Percentiles rank a stretch among this genome's conserved stretches.
Conservation (phyloP, 2,329 filamentous ascomycete genomes). For the Tolypocladium cylindrosporum region DNA sequence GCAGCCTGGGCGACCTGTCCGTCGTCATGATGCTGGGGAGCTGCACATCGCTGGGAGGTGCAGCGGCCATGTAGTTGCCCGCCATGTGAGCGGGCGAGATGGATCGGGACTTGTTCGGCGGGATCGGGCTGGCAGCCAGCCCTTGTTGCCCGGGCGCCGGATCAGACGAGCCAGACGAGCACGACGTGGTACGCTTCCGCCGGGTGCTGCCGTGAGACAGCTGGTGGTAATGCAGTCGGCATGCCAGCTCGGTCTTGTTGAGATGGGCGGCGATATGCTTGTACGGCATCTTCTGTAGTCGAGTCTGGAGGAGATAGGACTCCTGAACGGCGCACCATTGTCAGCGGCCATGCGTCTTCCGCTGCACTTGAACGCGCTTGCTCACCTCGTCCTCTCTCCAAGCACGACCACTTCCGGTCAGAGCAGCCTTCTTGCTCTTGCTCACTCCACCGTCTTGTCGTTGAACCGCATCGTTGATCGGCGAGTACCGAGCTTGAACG, state of each 20-base stretch:
- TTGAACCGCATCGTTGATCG: conserved; percentile 42
- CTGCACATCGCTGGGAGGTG: conserved; percentile 36
- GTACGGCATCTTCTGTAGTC: conserved; percentile 81
- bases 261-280: conserved; percentile 80
- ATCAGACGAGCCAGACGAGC: conserved; percentile 51
- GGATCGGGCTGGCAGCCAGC: conserved; percentile 39
- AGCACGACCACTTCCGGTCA: conserved; percentile 66
- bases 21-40: conserved; percentile 41
- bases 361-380: background rate
- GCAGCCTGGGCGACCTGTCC: conserved; percentile 37
- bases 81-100: conserved; percentile 36
- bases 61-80: conserved; percentile 33
- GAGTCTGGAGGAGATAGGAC: conserved; percentile 72
- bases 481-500: conserved; percentile 34
- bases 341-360: background rate
- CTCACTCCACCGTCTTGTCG: conserved; percentile 50
- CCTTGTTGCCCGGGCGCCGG: conserved; percentile 40
- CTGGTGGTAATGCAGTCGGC: conserved; percentile 80
- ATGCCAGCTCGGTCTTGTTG: conserved; percentile 81
- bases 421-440: conserved; percentile 58
- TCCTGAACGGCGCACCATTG: conserved; percentile 43
- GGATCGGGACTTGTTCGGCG: conserved; percentile 37
- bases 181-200: conserved; percentile 64
- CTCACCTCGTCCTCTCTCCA: conserved; percentile 81
- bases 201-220: conserved; percentile 74